phyloP scores from a whole-genome alignment of 1,284 basidiomycete genomes.

The Schizophyllum commune region DNA sequence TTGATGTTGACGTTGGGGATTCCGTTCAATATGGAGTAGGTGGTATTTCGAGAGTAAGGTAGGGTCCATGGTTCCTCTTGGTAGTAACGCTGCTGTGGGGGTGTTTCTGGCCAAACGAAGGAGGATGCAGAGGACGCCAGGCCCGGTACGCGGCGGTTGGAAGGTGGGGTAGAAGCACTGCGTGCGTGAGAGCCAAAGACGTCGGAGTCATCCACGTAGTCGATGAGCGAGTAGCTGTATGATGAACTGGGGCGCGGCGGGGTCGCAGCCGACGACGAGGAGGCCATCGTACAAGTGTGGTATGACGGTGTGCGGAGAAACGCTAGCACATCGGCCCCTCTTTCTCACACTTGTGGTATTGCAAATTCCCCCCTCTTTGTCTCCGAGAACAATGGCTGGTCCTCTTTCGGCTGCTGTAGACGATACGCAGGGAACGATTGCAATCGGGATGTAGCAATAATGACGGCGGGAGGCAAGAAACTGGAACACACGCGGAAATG shows the following conservation, averaged over 20 bases:
- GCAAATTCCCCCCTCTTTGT: too few species aligned
- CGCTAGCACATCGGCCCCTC: not conserved
- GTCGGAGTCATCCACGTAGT: not conserved
- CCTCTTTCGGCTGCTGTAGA: too few species aligned
- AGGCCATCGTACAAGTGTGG: not conserved
- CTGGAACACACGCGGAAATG: too few species aligned
- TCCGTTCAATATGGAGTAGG: not conserved
- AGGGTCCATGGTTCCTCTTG: not conserved
- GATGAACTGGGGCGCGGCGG: not conserved
- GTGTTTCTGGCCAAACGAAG: not conserved
- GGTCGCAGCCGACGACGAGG: not conserved
- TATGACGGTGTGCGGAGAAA: not conserved
- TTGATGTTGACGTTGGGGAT: not conserved
- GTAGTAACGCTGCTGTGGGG: not conserved
- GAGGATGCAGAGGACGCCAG: not conserved
- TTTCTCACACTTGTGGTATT: too few species aligned
- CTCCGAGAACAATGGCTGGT: too few species aligned
- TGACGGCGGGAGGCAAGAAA: too few species aligned
- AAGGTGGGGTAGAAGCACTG: not conserved
- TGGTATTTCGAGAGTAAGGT: not conserved
- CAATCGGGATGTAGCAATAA: too few species aligned
- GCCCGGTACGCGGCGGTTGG: not conserved
- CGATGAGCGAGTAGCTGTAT: not conserved
- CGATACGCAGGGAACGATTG: too few species aligned
- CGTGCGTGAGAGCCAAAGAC: not conserved